Evolutionary conservation across 805 yeast genomes (phyloP), one percentile per base, ranked within the genome.

Genomic region (Candida qinlingensis): DNA sequence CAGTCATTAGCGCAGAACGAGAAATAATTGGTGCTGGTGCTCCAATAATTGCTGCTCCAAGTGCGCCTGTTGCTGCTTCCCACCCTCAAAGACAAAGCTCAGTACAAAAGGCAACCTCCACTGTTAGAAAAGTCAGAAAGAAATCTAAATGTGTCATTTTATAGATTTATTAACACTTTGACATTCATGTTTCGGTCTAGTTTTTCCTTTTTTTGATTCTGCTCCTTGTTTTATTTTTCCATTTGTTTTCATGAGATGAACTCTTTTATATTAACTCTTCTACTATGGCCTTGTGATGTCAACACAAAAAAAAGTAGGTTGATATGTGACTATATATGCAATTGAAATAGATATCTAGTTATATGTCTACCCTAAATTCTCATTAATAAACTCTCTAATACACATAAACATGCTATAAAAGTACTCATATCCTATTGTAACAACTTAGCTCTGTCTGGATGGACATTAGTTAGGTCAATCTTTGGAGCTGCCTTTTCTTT

Each of bases 371-470:
- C 19, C 19, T 19, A 19, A 2, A 2, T 19, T 19, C 19, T 19
- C 19, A 19, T 19, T 19, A 19, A 19, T 19, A 19, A 36, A 13
- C 11, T 19, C 26, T 39, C 19, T 29, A 39, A 28, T 39, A 27
- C 5, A 39, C 13, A 39, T 7, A 39, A 39, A 27, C n/a, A 34
- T 35, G 34, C 31, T 11, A 5, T 11, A 19, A 19, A 19, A 19
- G 19, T 19, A 19, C 19, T 19, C 19, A 19, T 19, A 19, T 19
- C 19, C 19, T 26, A 6, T 29, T 31, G 56, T 57, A 80, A 67
- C 57, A 77, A 55, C 12, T 73, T 76, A 41, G 83, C 78, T 67
- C 94, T 74, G 7, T 84, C 79, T 3, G 94, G 94, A 64, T 87
- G 94, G 43, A 64, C 65, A 4, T 65, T 60, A 6, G 54, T 56